Percentiles rank a stretch among this genome's conserved stretches.
Conservation (phyloP, 1,284 basidiomycete species). For the Abortiporus biennis region DNA sequence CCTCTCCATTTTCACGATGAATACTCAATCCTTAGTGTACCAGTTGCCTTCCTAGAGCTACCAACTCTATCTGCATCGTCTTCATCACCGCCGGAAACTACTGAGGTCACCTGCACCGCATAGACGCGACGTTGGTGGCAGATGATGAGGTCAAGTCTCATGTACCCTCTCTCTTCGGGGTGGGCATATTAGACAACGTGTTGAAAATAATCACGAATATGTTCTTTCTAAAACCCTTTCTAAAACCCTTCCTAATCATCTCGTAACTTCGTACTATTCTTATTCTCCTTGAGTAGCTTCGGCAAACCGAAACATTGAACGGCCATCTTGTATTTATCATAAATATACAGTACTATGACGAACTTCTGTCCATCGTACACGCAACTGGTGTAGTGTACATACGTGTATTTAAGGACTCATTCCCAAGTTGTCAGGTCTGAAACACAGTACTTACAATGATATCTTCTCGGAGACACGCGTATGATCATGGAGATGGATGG, state of each 20-base stretch:
- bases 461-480: slow-evolving; percentile 23
- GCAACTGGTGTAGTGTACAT: slow-evolving; percentile 15
- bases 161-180: no score
- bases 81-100: no score
- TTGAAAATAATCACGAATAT: no score
- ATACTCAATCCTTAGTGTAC: no score
- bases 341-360: slow-evolving; percentile 21
- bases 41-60: no score
- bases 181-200: no score
- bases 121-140: no score
- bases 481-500: slow-evolving; percentile 6
- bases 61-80: no score
- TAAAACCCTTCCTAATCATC: slow-evolving; percentile 23
- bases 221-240: no score
- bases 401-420: slow-evolving; percentile 24
- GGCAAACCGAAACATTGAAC: slow-evolving; percentile 29
- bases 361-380: slow-evolving; percentile 24
- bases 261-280: slow-evolving; percentile 25
- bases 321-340: slow-evolving; percentile 28
- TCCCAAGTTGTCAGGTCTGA: slow-evolving; percentile 22
- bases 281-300: slow-evolving; percentile 23
- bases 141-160: no score
- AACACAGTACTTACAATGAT: slow-evolving; percentile 23
- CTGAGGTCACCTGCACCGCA: no score
- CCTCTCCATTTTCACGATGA: no score